Base-by-base conservation (phyloP, 164 flowering plant genomes). In the Nymphaea colorata region DNA sequence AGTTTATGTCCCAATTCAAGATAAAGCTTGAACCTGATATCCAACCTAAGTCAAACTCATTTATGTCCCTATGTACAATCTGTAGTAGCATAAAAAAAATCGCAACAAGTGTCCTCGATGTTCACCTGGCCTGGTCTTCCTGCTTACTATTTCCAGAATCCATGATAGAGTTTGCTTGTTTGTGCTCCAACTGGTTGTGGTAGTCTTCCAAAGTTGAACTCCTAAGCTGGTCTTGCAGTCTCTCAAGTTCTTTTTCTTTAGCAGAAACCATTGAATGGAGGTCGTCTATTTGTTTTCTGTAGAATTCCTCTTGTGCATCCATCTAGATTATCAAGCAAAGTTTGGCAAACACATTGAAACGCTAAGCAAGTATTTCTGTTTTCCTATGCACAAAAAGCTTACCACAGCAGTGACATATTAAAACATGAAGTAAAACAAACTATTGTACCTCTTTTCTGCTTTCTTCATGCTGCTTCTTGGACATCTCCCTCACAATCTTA, bases 391-490 rank as follows among this genome's bases (percentile, higher is more conserved):
- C 59, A 62, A 44, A 15, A 43, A 62, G 41, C 43, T 43, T 7
- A 36, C 55, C 66, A 61, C 6, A 61, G 41, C 41, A n/a, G 10
- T 6, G 16, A 61, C 16, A 61, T 3, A 25, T 5, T 6, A 11
- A 55, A 62, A 61, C 41, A 3, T 47, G 68, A 43, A 51, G 4
- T 15, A 6, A 44, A 4, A 36, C 42, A n/a, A 61, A 25, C 41
- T 3, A 11, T 6, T n/a, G 18, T 25, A 91, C 98, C 96, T 87
- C 93, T 78, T 90, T 93, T 69, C 79, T 83, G 75, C 79, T 86
- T 70, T 91, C 83, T 42, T 88, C 87, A 67, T 88, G 84, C 25
- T 88, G 88, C 68, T 69, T 64, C 69, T 83, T 85, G 6, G 89
- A 83, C 69, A 85, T 85, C 74, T 80, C 81, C 66, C 81, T 76